Evolutionary conservation across 148 eudicot genomes (phyloP), one percentile per base, ranked within the genome.

Genomic region (Drosera capensis): DNA sequence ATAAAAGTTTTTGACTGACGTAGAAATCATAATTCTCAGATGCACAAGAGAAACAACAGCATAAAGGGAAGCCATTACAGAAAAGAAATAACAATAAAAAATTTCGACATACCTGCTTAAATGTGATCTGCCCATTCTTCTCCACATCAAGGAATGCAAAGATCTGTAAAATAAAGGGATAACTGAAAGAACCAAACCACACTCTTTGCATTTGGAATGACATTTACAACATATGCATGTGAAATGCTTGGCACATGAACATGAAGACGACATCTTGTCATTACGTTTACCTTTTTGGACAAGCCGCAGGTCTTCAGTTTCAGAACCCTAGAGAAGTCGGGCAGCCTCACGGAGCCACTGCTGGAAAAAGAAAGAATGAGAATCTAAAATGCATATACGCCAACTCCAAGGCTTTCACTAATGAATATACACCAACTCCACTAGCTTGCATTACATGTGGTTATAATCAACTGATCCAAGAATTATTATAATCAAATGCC

Each of bases 91-190:
- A n/a, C n/a, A n/a, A n/a, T n/a, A n/a, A n/a, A n/a, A n/a, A n/a
- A n/a, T n/a, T n/a, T n/a, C n/a, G n/a, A n/a, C n/a, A n/a, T 41
- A 53, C 57, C 48, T 53, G 38, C 48, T 53, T 41, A 42, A 53
- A 53, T 26, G 57, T 26, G 23, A 53, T 21, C 38, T 41, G 41
- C 20, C 57, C 57, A 25, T 34, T 53, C 38, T 31, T 42, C 39
- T 34, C 48, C 17, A 42, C 38, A 53, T 53, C 57, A 53, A 53
- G 26, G 45, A 53, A 53, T 19, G 57, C 2, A 16, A 53, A 53
- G 24, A 53, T 53, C 57, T 53, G 57, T 39, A 42, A 16, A 5
- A 13, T 1, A 22, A 44, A 44, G 15, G 29, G 28, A 9, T 44
- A 44, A 8, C 24, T 17, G n/a, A 8, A 23, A 43, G 2, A 43